Evolutionary conservation across 148 eudicot genomes (phyloP), one percentile per base, ranked within the genome.

Genomic region (Cornus kousa): DNA sequence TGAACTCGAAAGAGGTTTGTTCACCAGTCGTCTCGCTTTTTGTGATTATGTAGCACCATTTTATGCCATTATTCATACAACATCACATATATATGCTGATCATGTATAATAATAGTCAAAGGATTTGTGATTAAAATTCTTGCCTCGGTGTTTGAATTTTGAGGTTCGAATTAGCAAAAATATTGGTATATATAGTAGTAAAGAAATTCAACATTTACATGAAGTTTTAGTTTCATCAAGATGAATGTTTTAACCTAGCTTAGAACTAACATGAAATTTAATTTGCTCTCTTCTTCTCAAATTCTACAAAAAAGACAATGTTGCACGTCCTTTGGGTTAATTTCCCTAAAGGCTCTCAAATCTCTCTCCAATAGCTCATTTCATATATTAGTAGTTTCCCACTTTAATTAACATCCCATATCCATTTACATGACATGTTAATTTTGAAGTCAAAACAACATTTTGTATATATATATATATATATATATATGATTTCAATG

Each of bases 391-490:
- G 12, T 53, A 4, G 43, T 43, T 37, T 71, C 40, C 19, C 68
- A 69, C 16, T 50, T 60, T 23, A 28, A 13, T 60, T 23, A 28
- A n/a, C 59, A 62, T 19, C 43, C 46, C 57, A 78, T 78, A 37
- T 71, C 57, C 33, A 65, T 72, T 48, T 64, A 72, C 81, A 79
- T 79, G 81, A 35, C 14, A 5, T 66, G 78, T 64, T 20, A n/a
- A 35, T 35, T 35, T 35, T 2, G 37, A 35, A 35, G 37, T 35
- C 37, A 35, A 35, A 62, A 7, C 66, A 62, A 62, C 5, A 60
- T 60, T 60, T 60, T n/a, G 8, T 20, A n/a, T 28, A 28, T 28
- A 28, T 28, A 28, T 28, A 28, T 28, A 28, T 28, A 28, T 28
- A 28, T 28, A 28, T 28, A 17, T 3, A 17, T 19, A 17, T 62